These are phyloP conservation scores for Aphanomyces euteiches DNA, from an alignment of 352 stramenopile genomes.

Conservation along the genomic window DNA sequence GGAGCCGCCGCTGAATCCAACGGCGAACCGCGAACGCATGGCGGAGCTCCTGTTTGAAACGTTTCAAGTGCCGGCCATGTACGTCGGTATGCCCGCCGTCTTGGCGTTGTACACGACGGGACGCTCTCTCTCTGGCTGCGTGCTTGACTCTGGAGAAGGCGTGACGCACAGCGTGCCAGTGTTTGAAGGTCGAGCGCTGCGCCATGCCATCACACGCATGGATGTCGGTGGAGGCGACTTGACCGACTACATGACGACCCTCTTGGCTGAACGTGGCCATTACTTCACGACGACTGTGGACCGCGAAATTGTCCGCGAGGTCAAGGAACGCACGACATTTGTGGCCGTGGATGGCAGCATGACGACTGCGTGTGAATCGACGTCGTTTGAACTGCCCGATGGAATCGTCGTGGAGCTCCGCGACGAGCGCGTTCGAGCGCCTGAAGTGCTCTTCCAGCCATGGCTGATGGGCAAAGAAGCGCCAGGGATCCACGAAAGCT, in stretches of 20 bases:
- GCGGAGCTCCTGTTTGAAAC: slow-evolving; percentile 98
- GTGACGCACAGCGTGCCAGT: slow-evolving; percentile 94
- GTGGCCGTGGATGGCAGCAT: slow-evolving; percentile 92
- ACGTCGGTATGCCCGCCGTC: slow-evolving; percentile 92
- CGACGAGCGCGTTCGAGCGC: slow-evolving; percentile 93
- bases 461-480: slow-evolving; percentile 89
- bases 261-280: slow-evolving; percentile 92
- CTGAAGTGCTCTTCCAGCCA: slow-evolving; percentile 95
- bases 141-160: slow-evolving; percentile 92
- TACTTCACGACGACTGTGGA: slow-evolving; percentile 92
- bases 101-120: slow-evolving; percentile 94
- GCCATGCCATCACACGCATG: slow-evolving; percentile 92
- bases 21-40: slow-evolving; percentile 88
- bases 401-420: slow-evolving; percentile 96
- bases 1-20: slow-evolving; percentile 92
- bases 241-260: slow-evolving; percentile 96
- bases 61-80: slow-evolving; percentile 91
- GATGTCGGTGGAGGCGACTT: slow-evolving; percentile 92
- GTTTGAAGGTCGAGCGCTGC: slow-evolving; percentile 94
- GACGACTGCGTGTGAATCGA: slow-evolving; percentile 82
- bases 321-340: slow-evolving; percentile 98
- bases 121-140: slow-evolving; percentile 87
- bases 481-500: slow-evolving; percentile 72
- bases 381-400: slow-evolving; percentile 96
- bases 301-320: slow-evolving; percentile 93